Base-by-base conservation (phyloP, 1,284 basidiomycete genomes). In the Apiotrichum sp. region DNA sequence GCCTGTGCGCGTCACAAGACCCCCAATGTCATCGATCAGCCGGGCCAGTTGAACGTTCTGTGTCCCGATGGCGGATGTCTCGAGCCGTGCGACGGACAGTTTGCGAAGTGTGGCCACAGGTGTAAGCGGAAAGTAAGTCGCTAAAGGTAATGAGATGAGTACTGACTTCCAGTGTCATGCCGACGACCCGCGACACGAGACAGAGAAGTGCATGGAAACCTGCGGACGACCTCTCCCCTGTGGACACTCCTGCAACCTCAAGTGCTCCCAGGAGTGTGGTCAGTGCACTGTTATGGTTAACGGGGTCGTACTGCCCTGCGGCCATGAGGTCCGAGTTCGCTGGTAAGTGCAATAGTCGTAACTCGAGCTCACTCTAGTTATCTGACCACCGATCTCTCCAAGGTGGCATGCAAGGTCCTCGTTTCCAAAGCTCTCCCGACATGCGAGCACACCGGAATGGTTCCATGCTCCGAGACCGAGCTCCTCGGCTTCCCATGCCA, bases 101-200 rank as follows among this genome's bases (percentile, higher is more conserved):
- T 78, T 35, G 73, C 86, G n/a, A 66, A 72, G n/a, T 88, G 87
- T 64, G 87, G 86, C 2, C 87, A 88, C 62, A 69, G 77, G 4
- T 88, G 86, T 66, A 82, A 81, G 0, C 85, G 79, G 58, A 83
- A 83, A 78, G 84, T 83, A 69, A 3, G 36, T 8, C 8, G 8
- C 9, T 2, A 11, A 6, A 4, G n/a, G 3, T 29, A 3, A 29
- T 29, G 29, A 29, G 29, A 29, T 35, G 7, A n/a, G 22, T 10
- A 43, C 41, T 40, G 11, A 52, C 7, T 14, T 3, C 3, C 50
- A 87, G 83, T 88, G 87, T 59, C 87, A 88, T 65, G 79, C 82
- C 0, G 85, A 86, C 56, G 83, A 84, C 59, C 77, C 78, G 0
- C 76, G 79, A 8, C 86, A 87, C 63, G 51, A 79, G 7, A 63